phyloP scores from a whole-genome alignment of 768 basidiomycete genomes.

The Psilocybe azurescens region DNA sequence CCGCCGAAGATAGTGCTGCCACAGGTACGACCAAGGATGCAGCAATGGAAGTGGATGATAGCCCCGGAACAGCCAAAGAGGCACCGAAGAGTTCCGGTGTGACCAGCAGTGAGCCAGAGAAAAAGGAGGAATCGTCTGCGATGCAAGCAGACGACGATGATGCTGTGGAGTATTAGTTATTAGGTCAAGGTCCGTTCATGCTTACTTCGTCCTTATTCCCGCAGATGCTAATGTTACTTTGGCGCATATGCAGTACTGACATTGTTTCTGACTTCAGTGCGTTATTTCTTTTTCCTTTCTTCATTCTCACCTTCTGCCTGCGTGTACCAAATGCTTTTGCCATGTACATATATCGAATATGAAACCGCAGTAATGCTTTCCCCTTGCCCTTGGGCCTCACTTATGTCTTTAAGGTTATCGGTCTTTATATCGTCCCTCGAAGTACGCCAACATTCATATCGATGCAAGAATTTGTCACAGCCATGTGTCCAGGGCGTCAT shows the following conservation, averaged over 20 bases:
- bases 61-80: constrained; percentile 33
- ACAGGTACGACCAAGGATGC: constrained; percentile 25
- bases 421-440: too few relatives aligned
- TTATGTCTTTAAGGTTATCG: too few relatives aligned
- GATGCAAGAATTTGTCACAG: too few relatives aligned
- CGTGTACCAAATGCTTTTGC: constrained; percentile 7
- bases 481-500: too few relatives aligned
- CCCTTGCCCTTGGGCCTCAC: background rate
- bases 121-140: constrained; percentile 56
- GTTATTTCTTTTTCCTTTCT: constrained; percentile 26
- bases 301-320: constrained; percentile 19
- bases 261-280: constrained; percentile 25
- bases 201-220: background rate
- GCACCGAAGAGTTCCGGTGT: constrained; percentile 38
- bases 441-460: too few relatives aligned
- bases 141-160: constrained; percentile 79
- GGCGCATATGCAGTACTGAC: constrained; percentile 14
- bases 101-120: constrained; percentile 39
- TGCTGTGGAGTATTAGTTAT: constrained; percentile 75
- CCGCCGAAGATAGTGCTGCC: constrained; percentile 22
- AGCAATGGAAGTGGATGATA: constrained; percentile 47
- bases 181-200: constrained; percentile 28
- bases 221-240: background rate
- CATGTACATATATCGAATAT: constrained; percentile 8
- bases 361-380: constrained; percentile 2